Percentiles rank a stretch among this genome's conserved stretches.
Conservation (phyloP, 768 basidiomycete species). For the Pisolithus orientalis region DNA sequence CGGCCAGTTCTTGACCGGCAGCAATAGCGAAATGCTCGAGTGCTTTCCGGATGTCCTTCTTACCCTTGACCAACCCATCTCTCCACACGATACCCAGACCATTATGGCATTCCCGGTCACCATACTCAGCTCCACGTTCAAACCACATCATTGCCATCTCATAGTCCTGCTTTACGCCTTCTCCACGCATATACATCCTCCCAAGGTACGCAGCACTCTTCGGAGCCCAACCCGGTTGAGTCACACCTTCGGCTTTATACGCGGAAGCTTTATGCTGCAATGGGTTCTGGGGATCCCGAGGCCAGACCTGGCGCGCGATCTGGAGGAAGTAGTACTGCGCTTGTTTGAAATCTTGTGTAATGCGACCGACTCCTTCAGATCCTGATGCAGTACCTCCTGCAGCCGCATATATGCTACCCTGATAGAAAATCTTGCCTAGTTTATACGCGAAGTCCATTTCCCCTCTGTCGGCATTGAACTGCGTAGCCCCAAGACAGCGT, state of each 20-base stretch:
- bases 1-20: slow-evolving; percentile 82
- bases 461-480: slow-evolving; percentile 95
- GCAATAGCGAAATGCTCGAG: slow-evolving; percentile 66
- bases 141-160: slow-evolving; percentile 89
- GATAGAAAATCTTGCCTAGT: slow-evolving; percentile 93
- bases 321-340: slow-evolving; percentile 80
- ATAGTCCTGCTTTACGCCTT: slow-evolving; percentile 78
- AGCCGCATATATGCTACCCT: slow-evolving; percentile 83
- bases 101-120: slow-evolving; percentile 86
- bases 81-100: slow-evolving; percentile 88
- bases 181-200: slow-evolving; percentile 90
- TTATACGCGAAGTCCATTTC: slow-evolving; percentile 86
- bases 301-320: slow-evolving; percentile 85
- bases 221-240: slow-evolving; percentile 58
- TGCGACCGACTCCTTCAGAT: slow-evolving; percentile 87
- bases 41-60: slow-evolving; percentile 63
- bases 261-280: slow-evolving; percentile 36
- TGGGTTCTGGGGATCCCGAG: slow-evolving; percentile 61
- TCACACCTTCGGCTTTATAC: slow-evolving; percentile 46
- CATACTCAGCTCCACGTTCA: slow-evolving; percentile 72
- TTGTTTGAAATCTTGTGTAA: slow-evolving; percentile 69
- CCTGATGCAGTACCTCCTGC: slow-evolving; percentile 80
- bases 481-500: slow-evolving; percentile 1
- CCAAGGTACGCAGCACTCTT: slow-evolving; percentile 86
- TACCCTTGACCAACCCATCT: slow-evolving; percentile 73